Base-by-base conservation (phyloP, 2,329 filamentous ascomycete species). In the Leptographium lundbergii region DNA sequence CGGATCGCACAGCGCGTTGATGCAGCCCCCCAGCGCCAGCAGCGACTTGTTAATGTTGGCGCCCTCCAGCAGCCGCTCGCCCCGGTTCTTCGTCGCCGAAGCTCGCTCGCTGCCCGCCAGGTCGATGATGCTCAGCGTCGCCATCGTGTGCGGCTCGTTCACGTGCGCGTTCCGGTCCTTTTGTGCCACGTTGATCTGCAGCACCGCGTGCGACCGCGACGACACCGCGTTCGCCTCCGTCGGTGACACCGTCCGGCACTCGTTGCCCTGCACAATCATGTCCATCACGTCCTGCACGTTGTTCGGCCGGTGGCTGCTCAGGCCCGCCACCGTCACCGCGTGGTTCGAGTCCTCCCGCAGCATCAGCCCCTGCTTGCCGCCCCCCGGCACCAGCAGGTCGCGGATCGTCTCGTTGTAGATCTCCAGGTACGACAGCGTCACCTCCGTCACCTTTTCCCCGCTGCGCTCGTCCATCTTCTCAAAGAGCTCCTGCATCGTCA, bases 31-130 rank as follows among this genome's bases (percentile, higher is more conserved):
- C 10, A 99, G 77, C 0, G 94, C 92, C 19, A 99, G 83, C 3
- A 99, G 79, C 1, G 94, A 99, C 70, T 97, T 96, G 82, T 99
- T 99, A 81, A 99, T 99, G 73, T 99, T 99, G 67, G 94, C 94
- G 63, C 94, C 94, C 72, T 99, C 94, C 17, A 91, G 79, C 45
- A 99, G 76, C 45, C 94, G 81, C 69, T 96, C 92, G 59, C 94
- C 94, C 58, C 94, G 80, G 71, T 99, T 99, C 75, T 96, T 96
- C 24, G 94, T 99, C 27, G 91, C 94, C 60, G 91, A 96, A 1
- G 94, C 94, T 66, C 94, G 85, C 73, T 99, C 94, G 64, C 91
- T 97, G 57, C 94, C 94, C 5, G 94, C 94, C 66, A 99, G 76
- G 75, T 99, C 94, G 70, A 99, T 99, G 67, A 99, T 97, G 69